Percentiles rank a stretch among this genome's conserved stretches.
These are phyloP conservation scores for Psilocybe cubensis DNA, from an alignment of 768 basidiomycete genomes.

Conservation along the genomic window DNA sequence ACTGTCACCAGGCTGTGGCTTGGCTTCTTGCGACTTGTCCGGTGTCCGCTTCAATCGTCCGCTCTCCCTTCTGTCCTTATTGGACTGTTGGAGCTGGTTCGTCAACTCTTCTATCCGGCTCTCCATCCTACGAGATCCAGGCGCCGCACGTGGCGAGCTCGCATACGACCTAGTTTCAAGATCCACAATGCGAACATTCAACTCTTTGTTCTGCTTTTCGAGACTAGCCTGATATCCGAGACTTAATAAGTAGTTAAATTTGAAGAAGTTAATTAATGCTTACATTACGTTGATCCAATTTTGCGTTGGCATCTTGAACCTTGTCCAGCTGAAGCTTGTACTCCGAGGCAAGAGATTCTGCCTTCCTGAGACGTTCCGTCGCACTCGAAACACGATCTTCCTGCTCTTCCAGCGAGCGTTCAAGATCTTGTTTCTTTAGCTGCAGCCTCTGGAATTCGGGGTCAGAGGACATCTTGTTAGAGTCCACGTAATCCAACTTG, in stretches of 20 bases:
- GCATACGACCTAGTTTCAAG: constrained; percentile 72
- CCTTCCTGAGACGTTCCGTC: constrained; percentile 80
- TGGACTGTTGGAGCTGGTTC: constrained; percentile 57
- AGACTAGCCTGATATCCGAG: constrained; percentile 61
- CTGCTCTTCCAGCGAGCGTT: constrained; percentile 78
- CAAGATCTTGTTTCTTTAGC: constrained; percentile 81
- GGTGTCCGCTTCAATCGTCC: constrained; percentile 45
- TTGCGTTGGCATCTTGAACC: constrained; percentile 79
- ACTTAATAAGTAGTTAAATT: constrained; percentile 3
- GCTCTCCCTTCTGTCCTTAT: constrained; percentile 48
- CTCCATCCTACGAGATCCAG: constrained; percentile 63
- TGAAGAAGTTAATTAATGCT: constrained; percentile 12
- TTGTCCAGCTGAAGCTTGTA: constrained; percentile 78
- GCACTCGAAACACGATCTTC: constrained; percentile 73
- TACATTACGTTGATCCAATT: constrained; percentile 79
- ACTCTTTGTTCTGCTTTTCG: constrained; percentile 85
- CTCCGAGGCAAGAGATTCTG: constrained; percentile 75
- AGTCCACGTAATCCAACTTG: constrained; percentile 74
- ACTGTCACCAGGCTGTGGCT: constrained; percentile 58
- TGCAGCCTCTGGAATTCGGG: constrained; percentile 76
- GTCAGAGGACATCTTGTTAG: constrained; percentile 70
- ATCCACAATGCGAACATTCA: constrained; percentile 82
- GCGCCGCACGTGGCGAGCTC: constrained; percentile 60
- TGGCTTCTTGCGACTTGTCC: constrained; percentile 48
- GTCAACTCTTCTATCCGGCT: constrained; percentile 75